These are phyloP conservation scores for Stramenopiles sp. DNA, from an alignment of 352 stramenopile genomes.

Conservation along the genomic window DNA sequence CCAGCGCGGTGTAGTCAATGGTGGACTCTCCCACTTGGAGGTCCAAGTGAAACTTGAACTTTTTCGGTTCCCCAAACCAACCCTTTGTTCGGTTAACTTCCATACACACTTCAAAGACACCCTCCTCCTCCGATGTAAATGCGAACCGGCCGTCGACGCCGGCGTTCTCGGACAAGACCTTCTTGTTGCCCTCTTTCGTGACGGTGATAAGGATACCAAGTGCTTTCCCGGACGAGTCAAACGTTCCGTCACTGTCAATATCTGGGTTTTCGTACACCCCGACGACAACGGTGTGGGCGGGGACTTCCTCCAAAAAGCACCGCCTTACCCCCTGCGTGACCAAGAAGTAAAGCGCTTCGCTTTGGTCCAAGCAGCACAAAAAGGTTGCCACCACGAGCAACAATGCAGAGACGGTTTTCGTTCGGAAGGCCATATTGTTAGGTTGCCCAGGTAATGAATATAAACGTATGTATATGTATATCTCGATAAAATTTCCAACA, in stretches of 20 bases:
- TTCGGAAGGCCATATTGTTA: too few relatives aligned
- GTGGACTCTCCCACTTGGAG: conserved; percentile 42
- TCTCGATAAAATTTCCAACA: too few relatives aligned
- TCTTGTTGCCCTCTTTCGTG: not conserved
- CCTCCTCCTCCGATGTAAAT: conserved; percentile 40
- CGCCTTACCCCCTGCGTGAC: conserved; percentile 31
- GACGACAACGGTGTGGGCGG: conserved; percentile 42
- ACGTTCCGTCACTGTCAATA: conserved; percentile 17
- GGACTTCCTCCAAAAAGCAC: conserved; percentile 54
- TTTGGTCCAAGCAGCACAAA: too few relatives aligned
- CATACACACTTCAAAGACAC: conserved; percentile 17
- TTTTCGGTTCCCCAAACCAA: conserved; percentile 2
- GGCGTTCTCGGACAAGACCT: not conserved
- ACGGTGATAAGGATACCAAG: not conserved
- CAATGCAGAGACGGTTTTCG: too few relatives aligned
- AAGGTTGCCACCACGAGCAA: too few relatives aligned
- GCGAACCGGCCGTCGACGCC: conserved; percentile 34
- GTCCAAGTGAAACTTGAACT: conserved; percentile 35
- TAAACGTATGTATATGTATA: too few relatives aligned
- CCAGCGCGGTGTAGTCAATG: conserved; percentile 50
- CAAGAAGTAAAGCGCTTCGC: conserved; percentile 3
- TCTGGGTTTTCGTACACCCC: conserved; percentile 59
- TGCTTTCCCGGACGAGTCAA: not conserved
- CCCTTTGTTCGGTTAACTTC: not conserved
- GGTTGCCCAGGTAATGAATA: too few relatives aligned